Evolutionary conservation across 2,329 filamentous ascomycete genomes (phyloP).

Genomic region (Claviceps purpurea): DNA sequence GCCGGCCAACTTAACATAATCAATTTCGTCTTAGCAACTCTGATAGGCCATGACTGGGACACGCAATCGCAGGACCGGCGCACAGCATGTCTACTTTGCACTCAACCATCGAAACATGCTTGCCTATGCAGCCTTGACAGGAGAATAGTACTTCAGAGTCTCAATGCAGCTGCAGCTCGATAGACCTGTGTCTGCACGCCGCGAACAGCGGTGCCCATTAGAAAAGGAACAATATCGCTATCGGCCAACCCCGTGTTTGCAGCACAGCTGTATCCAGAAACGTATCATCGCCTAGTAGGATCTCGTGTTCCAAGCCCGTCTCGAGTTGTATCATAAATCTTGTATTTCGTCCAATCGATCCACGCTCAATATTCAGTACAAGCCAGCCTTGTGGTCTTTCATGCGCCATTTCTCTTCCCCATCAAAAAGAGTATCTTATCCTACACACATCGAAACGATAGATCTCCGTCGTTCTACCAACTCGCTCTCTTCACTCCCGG

Average conservation of each 20-base stretch:
- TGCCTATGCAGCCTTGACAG: neutral
- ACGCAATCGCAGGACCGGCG: neutral
- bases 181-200: neutral
- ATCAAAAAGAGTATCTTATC: neutral
- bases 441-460: neutral
- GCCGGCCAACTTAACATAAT: no score
- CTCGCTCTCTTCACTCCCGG: constrained; percentile 93
- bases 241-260: neutral
- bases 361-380: neutral
- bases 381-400: neutral
- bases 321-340: neutral
- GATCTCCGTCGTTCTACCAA: constrained; percentile 49
- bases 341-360: neutral
- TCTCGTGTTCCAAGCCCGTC: neutral
- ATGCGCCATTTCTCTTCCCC: neutral
- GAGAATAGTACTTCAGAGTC: neutral
- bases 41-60: neutral
- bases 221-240: neutral
- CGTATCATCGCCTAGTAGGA: neutral
- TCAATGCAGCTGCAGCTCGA: neutral
- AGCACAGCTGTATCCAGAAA: neutral
- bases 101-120: no score
- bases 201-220: neutral
- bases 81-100: neutral
- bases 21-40: neutral